Percentiles rank a stretch among this genome's conserved stretches.
Evolutionary conservation across 2,329 filamentous ascomycete species (phyloP).

Genomic region (Sordariomycetes sp.): DNA sequence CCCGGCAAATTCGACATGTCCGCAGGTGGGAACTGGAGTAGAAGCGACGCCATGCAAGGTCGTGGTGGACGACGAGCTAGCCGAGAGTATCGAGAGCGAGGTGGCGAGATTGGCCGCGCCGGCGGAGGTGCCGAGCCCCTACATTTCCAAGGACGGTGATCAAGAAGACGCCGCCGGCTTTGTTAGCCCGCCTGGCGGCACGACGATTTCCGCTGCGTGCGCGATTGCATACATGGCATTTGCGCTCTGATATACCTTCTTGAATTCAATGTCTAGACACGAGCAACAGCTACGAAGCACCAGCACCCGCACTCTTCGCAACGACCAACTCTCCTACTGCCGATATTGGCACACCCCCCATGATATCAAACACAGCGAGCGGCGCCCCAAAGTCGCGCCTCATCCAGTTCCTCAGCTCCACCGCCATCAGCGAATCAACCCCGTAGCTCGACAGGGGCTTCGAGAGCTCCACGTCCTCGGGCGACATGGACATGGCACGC

Average conservation of each 20-base stretch:
- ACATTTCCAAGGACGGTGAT: too few species aligned
- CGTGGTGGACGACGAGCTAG: too few species aligned
- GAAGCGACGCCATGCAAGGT: not conserved
- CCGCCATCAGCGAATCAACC: conserved; percentile 22
- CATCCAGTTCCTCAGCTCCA: conserved; percentile 31
- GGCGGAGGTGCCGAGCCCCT: too few species aligned
- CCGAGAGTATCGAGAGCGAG: too few species aligned
- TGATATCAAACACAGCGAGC: not conserved
- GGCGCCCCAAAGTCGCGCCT: conserved; percentile 17
- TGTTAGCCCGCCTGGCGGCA: too few species aligned
- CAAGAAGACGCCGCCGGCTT: too few species aligned
- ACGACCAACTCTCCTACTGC: not conserved
- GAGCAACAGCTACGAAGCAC: not conserved
- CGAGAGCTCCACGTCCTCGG: not conserved
- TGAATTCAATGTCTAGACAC: not conserved
- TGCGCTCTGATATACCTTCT: not conserved
- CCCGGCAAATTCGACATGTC: not conserved
- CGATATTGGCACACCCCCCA: not conserved
- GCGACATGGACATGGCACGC: conserved; percentile 13
- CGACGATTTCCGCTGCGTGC: too few species aligned
- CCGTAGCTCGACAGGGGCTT: not conserved
- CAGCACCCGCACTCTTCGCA: not conserved
- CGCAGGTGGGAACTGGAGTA: not conserved
- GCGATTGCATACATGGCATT: too few species aligned
- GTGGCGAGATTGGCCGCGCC: too few species aligned